Conservation (phyloP, 345 rosid genomes). For the Linum lewisii region DNA sequence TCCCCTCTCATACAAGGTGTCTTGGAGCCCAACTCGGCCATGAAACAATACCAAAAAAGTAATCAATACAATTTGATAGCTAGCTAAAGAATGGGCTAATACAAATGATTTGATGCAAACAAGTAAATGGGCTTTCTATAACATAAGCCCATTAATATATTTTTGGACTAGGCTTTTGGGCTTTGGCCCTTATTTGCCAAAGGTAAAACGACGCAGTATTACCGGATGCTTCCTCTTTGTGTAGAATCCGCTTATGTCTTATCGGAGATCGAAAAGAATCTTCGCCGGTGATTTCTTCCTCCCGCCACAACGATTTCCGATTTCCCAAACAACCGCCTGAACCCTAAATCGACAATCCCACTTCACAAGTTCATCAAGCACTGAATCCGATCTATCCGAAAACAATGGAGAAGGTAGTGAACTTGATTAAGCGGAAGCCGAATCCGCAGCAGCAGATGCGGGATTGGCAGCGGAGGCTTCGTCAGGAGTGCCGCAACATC, state of each 20-base stretch:
- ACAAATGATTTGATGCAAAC: too few relatives aligned
- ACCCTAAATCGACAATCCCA: neutral
- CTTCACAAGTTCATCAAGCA: neutral
- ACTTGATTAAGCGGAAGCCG: slow-evolving; percentile 67
- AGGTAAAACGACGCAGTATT: too few relatives aligned
- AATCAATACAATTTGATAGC: too few relatives aligned
- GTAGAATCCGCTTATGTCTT: neutral
- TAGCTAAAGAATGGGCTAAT: too few relatives aligned
- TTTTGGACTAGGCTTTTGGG: too few relatives aligned
- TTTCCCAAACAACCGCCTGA: neutral
- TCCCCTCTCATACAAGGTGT: too few relatives aligned
- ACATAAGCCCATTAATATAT: too few relatives aligned
- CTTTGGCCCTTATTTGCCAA: too few relatives aligned
- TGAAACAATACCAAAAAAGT: too few relatives aligned
- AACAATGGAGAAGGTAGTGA: slow-evolving; percentile 72
- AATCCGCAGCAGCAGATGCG: slow-evolving; percentile 72
- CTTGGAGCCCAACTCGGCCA: too few relatives aligned
- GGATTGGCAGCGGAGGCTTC: slow-evolving; percentile 89
- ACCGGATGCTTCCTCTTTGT: too few relatives aligned
- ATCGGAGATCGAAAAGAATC: neutral
- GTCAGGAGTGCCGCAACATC: slow-evolving; percentile 84
- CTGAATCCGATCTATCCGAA: neutral
- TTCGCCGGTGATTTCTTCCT: neutral
- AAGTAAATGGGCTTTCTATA: too few relatives aligned
- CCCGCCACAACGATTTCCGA: neutral